Evolutionary conservation across 2,329 filamentous ascomycete genomes (phyloP).

Genomic region (Endothia cerciana): DNA sequence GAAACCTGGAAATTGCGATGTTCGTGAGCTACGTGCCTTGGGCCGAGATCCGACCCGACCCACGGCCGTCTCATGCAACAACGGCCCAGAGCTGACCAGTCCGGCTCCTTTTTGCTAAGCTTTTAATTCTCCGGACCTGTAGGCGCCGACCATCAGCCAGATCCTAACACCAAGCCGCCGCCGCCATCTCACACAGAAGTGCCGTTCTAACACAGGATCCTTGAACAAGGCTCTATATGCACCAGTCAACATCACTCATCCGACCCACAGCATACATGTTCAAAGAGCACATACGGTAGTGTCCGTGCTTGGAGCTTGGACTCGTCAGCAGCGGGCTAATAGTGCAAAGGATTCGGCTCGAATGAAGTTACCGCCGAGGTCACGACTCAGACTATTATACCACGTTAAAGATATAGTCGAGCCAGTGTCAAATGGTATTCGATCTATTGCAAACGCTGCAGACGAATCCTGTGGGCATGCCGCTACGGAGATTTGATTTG

Average conservation of each 20-base stretch:
- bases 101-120: background rate
- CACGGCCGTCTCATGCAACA: background rate
- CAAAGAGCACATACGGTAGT: too few species aligned
- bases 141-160: too few species aligned
- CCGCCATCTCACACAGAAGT: too few species aligned
- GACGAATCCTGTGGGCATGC: background rate
- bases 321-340: too few species aligned
- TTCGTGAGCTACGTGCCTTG: background rate
- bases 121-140: background rate
- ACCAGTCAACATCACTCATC: too few species aligned
- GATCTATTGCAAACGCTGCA: background rate
- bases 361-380: background rate
- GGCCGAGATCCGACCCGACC: background rate
- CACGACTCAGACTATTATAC: background rate
- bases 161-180: too few species aligned
- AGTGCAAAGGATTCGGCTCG: too few species aligned
- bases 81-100: background rate
- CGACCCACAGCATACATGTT: too few species aligned
- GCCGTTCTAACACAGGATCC: too few species aligned
- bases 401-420: background rate
- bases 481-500: background rate
- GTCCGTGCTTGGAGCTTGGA: too few species aligned
- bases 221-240: too few species aligned
- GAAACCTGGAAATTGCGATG: conserved; percentile 4
- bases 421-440: background rate